These are phyloP conservation scores for Paraurostyla sp. DNA, from an alignment of 73 alveolate species.

Conservation along the genomic window DNA sequence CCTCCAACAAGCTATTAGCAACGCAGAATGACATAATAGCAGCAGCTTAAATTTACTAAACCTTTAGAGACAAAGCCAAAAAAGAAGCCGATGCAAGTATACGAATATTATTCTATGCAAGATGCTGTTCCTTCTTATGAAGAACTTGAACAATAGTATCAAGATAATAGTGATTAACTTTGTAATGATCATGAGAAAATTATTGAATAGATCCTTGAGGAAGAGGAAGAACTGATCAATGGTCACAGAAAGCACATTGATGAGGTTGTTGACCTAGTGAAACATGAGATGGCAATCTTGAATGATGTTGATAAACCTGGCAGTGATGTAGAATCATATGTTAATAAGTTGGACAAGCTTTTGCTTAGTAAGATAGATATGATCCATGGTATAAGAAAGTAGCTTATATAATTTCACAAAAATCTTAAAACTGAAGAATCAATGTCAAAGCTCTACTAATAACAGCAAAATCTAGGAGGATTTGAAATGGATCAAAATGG, in stretches of 20 bases:
- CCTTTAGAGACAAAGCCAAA: not conserved
- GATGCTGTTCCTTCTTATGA: constrained; percentile 41
- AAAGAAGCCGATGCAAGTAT: not conserved
- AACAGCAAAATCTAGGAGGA: constrained; percentile 41
- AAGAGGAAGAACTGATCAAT: constrained; percentile 79
- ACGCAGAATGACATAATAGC: not conserved
- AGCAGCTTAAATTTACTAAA: not conserved
- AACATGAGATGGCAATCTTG: constrained; percentile 74
- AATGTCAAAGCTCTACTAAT: constrained; percentile 44
- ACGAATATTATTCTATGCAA: not conserved
- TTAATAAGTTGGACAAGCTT: constrained; percentile 71
- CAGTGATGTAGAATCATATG: constrained; percentile 77
- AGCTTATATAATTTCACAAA: constrained; percentile 66
- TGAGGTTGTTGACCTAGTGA: constrained; percentile 78
- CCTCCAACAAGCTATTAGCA: not conserved
- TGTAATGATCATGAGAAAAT: constrained; percentile 71
- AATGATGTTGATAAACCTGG: constrained; percentile 85
- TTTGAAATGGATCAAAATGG: not conserved
- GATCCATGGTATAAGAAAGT: constrained; percentile 63
- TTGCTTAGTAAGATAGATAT: constrained; percentile 71
- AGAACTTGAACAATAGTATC: constrained; percentile 10
- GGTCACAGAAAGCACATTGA: constrained; percentile 80
- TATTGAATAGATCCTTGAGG: constrained; percentile 75
- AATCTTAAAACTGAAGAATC: constrained; percentile 71
- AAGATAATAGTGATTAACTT: not conserved